Evolutionary conservation across 2,329 filamentous ascomycete genomes (phyloP).

Genomic region (Cytospora piceae): DNA sequence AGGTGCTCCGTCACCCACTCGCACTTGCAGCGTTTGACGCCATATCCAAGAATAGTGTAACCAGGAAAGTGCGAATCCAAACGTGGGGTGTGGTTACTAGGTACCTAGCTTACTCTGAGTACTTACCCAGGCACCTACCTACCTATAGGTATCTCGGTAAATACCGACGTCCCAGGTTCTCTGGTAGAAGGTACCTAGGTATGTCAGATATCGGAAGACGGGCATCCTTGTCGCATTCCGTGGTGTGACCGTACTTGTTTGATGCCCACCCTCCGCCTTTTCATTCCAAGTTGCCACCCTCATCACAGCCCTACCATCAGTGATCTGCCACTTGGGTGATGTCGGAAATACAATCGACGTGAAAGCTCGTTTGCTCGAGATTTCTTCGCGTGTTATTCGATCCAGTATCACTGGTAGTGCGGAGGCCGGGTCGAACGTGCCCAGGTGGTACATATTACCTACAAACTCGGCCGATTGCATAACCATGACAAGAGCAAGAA

Average conservation of each 20-base stretch:
- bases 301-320: background rate
- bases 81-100: background rate
- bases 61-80: background rate
- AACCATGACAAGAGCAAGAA: background rate
- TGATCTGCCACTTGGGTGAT: background rate
- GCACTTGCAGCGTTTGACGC: background rate
- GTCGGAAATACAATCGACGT: background rate
- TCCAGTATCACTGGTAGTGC: background rate
- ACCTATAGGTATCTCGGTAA: too few relatives aligned
- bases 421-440: background rate
- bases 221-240: background rate
- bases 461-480: background rate
- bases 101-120: background rate
- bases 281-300: background rate
- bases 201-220: background rate
- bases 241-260: background rate
- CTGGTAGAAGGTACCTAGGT: background rate
- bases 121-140: too few relatives aligned
- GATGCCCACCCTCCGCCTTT: background rate
- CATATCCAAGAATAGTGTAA: background rate
- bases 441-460: background rate
- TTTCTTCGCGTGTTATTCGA: background rate
- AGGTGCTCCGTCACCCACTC: background rate
- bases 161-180: too few relatives aligned
- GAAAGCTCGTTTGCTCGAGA: background rate